These are phyloP conservation scores for Chamaecrista fasciculata DNA, from an alignment of 306 rosid species.

Conservation along the genomic window DNA sequence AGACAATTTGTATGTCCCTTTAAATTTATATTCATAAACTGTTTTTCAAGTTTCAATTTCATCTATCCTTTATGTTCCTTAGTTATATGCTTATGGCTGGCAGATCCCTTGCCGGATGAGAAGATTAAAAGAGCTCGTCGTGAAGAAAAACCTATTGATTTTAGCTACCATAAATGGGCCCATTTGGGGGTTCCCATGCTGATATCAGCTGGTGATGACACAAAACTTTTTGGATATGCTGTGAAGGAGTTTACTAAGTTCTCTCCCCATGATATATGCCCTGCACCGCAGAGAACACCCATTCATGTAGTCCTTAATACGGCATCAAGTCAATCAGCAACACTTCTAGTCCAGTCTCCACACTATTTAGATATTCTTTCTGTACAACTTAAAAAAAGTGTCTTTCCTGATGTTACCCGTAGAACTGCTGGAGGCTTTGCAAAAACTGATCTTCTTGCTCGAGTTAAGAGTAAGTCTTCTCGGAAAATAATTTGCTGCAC, in stretches of 20 bases:
- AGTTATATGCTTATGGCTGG: slow-evolving; percentile 28
- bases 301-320: slow-evolving; percentile 73
- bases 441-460: slow-evolving; percentile 51
- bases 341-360: slow-evolving; percentile 80
- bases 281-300: slow-evolving; percentile 87
- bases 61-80: slow-evolving; percentile 16
- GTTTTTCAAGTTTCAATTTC: neutral
- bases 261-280: slow-evolving; percentile 91
- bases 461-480: slow-evolving; percentile 69
- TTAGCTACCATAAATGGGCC: slow-evolving; percentile 85
- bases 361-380: slow-evolving; percentile 59
- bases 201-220: slow-evolving; percentile 94
- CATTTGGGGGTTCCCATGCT: slow-evolving; percentile 95
- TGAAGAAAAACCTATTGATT: slow-evolving; percentile 49
- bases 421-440: slow-evolving; percentile 49
- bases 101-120: slow-evolving; percentile 65
- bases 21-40: neutral
- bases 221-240: slow-evolving; percentile 86
- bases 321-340: slow-evolving; percentile 51
- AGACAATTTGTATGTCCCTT: neutral
- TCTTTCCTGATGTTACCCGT: slow-evolving; percentile 38
- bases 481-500: slow-evolving; percentile 83
- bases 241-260: slow-evolving; percentile 74
- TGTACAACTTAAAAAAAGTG: slow-evolving; percentile 47
- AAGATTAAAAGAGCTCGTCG: slow-evolving; percentile 53